Evolutionary conservation across 306 rosid species (phyloP).

Genomic region (Rubus parviflorus): DNA sequence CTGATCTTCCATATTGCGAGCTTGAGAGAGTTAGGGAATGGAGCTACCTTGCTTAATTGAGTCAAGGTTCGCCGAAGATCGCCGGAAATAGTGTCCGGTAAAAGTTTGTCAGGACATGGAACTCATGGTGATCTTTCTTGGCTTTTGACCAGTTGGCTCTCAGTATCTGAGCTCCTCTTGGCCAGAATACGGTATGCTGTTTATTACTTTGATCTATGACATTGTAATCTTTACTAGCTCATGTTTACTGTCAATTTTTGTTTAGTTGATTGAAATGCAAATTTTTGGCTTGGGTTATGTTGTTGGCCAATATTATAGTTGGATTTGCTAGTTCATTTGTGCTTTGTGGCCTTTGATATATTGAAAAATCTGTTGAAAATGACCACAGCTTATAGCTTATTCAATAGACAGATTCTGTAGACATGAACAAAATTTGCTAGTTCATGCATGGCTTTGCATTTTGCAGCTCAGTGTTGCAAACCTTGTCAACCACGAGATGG

Average conservation of each 20-base stretch:
- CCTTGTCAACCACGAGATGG: not conserved
- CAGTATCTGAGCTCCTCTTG: conserved; percentile 47
- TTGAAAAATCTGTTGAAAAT: too few relatives aligned
- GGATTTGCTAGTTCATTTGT: not conserved
- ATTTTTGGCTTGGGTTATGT: too few relatives aligned
- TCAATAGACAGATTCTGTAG: too few relatives aligned
- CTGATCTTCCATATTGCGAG: conserved; percentile 86
- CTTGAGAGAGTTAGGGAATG: conserved; percentile 57
- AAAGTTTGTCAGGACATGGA: conserved; percentile 14
- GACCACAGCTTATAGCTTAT: not conserved
- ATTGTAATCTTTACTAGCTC: not conserved
- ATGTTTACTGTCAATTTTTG: not conserved
- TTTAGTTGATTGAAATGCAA: not conserved
- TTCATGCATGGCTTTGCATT: too few relatives aligned
- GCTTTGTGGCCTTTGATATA: not conserved
- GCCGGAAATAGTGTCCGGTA: conserved; percentile 32
- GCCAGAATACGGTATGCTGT: conserved; percentile 52
- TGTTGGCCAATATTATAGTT: not conserved
- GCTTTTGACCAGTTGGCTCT: conserved; percentile 61
- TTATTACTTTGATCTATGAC: too few relatives aligned
- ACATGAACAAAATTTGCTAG: not conserved
- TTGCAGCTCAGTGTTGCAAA: too few relatives aligned
- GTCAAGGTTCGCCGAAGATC: conserved; percentile 54
- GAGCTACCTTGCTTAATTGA: conserved; percentile 50
- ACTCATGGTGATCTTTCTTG: not conserved